Conservation (phyloP, 2,329 filamentous ascomycete species). For the Penicillium sp. region DNA sequence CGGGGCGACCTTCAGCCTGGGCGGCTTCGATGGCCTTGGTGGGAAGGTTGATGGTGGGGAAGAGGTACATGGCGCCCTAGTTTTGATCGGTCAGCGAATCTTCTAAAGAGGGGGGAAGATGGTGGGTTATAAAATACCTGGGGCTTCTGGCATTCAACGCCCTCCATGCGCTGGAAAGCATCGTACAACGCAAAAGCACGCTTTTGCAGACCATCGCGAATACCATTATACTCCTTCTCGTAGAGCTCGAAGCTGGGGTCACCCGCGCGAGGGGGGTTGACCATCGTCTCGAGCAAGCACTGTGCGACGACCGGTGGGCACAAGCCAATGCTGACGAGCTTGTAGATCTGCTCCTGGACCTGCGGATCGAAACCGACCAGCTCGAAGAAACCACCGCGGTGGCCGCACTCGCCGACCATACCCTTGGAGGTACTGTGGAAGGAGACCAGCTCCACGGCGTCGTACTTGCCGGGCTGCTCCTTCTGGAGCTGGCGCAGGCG, state of each 20-base stretch:
- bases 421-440: conserved; percentile 96
- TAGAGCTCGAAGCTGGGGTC: conserved; percentile 86
- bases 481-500: conserved; percentile 80
- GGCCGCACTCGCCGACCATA: conserved; percentile 98
- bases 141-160: conserved; percentile 85
- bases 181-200: conserved; percentile 86
- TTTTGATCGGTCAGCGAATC: background rate
- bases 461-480: conserved; percentile 74
- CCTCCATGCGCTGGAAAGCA: conserved; percentile 94
- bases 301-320: conserved; percentile 95
- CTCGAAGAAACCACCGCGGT: conserved; percentile 97
- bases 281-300: conserved; percentile 96
- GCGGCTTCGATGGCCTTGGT: conserved; percentile 78
- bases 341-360: conserved; percentile 95
- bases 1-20: conserved; percentile 69
- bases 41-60: conserved; percentile 87
- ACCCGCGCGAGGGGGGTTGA: conserved; percentile 86
- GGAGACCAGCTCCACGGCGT: conserved; percentile 85
- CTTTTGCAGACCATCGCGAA: conserved; percentile 77
- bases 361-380: conserved; percentile 84
- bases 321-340: conserved; percentile 96
- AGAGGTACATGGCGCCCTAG: conserved; percentile 96
- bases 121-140: conserved; percentile 56
- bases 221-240: conserved; percentile 80
- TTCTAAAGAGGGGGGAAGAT: background rate